Base-by-base conservation (phyloP, 495 filamentous ascomycete genomes). In the Aspergillus diversus region DNA sequence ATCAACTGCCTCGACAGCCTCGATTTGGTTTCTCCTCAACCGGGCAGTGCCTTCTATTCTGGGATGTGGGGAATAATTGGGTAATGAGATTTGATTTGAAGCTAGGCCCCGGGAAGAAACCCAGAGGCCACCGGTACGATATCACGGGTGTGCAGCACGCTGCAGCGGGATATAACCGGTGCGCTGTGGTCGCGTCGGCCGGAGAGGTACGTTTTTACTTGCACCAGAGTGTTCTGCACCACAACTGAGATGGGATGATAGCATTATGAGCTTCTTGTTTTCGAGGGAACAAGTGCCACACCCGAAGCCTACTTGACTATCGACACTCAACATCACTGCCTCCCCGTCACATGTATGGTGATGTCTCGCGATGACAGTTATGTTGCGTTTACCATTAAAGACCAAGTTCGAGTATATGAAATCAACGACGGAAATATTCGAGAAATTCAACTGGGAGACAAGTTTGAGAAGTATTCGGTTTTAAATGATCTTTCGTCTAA, bases 341-440 rank as follows among this genome's bases (percentile, higher is more conserved):
- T 62, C 21, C 58, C 63, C 11, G 59, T 57, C 11, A 65, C 59
- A 32, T 66, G 58, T 52, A 72, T 72, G 65, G 65, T 63, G 8
- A 69, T 72, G 65, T 72, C 70, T 43, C 70, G 70, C 9, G 61
- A 72, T 35, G 70, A 72, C 53, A 43, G 55, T 62, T 69, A 68
- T 42, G 63, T 72, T 15, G 70, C 70, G 4, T 68, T 72, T 32
- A 65, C 67, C 3, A 50, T 72, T 37, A 63, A 68, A 46, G 63
- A 69, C n/a, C 54, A 69, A 27, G 56, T 72, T 34, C 63, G 62
- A 27, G 54, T 69, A 0, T 72, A 72, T 55, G 64, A 72, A 39
- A 62, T 72, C 8, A 47, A 48, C 16, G 47, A 37, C 9, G 56
- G 54, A n/a, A 47, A 42, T 21, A 67, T 72, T 50, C 51, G 57